Conservation (phyloP, 345 rosid species). For the Euclidium syriacum region DNA sequence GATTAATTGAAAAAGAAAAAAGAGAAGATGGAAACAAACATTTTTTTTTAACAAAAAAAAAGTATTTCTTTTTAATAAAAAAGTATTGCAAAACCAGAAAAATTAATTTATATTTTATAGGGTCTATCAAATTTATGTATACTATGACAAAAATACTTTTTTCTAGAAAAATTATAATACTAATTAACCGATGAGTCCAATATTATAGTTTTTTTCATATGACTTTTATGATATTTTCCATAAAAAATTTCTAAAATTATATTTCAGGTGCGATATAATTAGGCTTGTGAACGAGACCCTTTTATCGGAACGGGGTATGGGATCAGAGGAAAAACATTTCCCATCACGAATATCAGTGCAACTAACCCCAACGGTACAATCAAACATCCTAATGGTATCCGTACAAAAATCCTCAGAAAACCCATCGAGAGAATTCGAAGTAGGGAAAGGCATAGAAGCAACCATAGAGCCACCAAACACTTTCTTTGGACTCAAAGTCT, state of each 20-base stretch:
- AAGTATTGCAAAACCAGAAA: no score
- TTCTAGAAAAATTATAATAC: no score
- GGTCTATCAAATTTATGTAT: no score
- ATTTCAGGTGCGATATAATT: conserved; percentile 53
- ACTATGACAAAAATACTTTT: no score
- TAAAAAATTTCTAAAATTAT: neutral
- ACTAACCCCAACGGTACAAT: conserved; percentile 62
- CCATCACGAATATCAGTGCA: conserved; percentile 71
- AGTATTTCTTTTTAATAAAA: no score
- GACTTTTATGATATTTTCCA: neutral
- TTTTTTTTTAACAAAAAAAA: no score
- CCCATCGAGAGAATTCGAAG: conserved; percentile 42
- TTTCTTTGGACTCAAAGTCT: conserved; percentile 53
- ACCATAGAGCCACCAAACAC: conserved; percentile 65
- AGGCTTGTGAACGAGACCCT: conserved; percentile 51
- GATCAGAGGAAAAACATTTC: conserved; percentile 69
- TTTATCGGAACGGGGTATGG: conserved; percentile 59
- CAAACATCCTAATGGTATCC: conserved; percentile 67
- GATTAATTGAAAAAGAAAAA: no score
- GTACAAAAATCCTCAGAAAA: conserved; percentile 73
- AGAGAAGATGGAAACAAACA: no score
- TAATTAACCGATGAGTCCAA: no score
- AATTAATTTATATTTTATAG: no score
- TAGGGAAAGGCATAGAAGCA: conserved; percentile 48
- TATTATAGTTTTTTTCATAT: neutral